These are phyloP conservation scores for Solanum hybrid DNA, from an alignment of 305 asterid genomes.

Conservation along the genomic window DNA sequence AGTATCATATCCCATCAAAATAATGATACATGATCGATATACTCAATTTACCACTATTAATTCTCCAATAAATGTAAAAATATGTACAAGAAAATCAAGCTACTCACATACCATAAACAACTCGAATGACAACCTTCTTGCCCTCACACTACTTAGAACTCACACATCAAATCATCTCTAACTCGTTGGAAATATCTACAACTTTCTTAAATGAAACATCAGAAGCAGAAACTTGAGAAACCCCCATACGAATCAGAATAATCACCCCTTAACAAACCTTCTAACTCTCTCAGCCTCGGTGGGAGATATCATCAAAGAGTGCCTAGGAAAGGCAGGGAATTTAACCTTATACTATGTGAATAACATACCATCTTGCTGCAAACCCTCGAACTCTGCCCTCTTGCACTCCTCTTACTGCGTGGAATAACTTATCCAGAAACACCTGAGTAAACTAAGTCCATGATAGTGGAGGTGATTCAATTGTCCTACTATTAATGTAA, in stretches of 20 bases:
- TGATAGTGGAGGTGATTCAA: neutral
- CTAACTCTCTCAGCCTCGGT: neutral
- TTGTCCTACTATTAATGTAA: neutral
- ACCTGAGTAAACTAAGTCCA: neutral
- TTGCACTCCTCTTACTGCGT: neutral
- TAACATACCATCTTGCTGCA: neutral
- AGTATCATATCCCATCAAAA: neutral
- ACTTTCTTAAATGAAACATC: neutral
- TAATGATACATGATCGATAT: neutral
- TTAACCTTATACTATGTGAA: neutral
- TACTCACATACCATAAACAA: neutral
- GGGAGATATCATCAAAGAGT: neutral
- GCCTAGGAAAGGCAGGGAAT: neutral
- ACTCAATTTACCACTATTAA: neutral
- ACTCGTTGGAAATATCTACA: neutral
- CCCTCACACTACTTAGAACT: neutral
- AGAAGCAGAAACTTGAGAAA: neutral
- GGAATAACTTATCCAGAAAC: neutral
- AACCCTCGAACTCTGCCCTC: neutral
- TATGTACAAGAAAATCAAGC: neutral
- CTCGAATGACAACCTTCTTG: neutral
- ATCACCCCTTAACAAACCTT: neutral
- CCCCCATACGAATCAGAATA: neutral
- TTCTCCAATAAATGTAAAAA: neutral
- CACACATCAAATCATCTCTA: neutral